A percentile compares a stretch with the other conserved stretches of the same genome.
Evolutionary conservation across 2,329 filamentous ascomycete genomes (phyloP).

Genomic region (Nothophaeocryptopus gaeumannii): DNA sequence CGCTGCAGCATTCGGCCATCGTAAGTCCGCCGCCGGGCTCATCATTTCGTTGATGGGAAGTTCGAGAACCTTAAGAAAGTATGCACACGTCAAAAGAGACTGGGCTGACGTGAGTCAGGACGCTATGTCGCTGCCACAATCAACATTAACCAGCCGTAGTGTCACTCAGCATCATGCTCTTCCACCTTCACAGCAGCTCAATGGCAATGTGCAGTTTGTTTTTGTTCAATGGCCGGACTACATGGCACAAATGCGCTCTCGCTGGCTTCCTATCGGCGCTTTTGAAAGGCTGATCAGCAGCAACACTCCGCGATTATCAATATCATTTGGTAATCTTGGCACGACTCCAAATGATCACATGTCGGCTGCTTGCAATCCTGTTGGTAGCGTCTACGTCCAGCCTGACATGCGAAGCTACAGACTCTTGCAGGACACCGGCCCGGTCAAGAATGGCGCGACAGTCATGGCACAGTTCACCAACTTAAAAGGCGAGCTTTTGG

Average conservation of each 20-base stretch:
- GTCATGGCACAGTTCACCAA: conserved; percentile 66
- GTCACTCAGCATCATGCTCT: no score
- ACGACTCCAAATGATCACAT: conserved; percentile 65
- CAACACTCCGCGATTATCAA: conserved; percentile 47
- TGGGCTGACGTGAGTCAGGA: no score
- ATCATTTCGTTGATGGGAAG: no score
- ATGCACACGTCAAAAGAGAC: no score
- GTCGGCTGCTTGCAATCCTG: conserved; percentile 54
- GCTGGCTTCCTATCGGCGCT: conserved; percentile 62
- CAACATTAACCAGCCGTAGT: no score
- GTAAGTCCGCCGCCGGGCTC: no score
- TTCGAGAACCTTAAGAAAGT: no score
- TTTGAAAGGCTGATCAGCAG: conserved; percentile 38
- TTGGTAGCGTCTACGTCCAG: conserved; percentile 64
- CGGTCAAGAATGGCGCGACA: conserved; percentile 55
- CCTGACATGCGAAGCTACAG: conserved; percentile 65
- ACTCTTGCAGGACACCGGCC: conserved; percentile 46
- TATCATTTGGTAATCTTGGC: conserved; percentile 63
- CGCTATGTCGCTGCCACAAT: no score
- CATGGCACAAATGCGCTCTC: conserved; percentile 64
- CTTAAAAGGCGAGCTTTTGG: conserved; percentile 50
- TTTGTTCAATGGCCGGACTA: conserved; percentile 77
- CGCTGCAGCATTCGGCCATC: no score
- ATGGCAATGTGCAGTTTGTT: conserved; percentile 52
- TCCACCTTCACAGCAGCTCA: no score